These are phyloP conservation scores for Mucor velutinosus DNA, from an alignment of 371 early-diverging fungal genomes.

Conservation along the genomic window DNA sequence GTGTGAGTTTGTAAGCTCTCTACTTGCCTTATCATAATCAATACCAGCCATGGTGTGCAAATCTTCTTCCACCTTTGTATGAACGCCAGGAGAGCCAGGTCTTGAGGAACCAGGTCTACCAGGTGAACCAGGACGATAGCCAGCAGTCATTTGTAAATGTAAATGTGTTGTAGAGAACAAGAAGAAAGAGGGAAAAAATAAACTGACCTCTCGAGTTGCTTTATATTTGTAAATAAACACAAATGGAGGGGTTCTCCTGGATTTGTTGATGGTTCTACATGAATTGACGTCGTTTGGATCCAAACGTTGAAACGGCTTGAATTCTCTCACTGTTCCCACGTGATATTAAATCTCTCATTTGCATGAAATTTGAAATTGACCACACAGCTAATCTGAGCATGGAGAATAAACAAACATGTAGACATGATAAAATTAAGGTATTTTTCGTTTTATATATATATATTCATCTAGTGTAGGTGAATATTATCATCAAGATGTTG, in stretches of 20 bases:
- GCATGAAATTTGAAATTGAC: not conserved
- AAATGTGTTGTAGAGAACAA: not conserved
- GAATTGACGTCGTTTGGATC: not conserved
- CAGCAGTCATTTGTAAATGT: constrained; percentile 17
- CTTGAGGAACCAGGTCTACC: constrained; percentile 30
- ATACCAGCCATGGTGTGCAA: constrained; percentile 51
- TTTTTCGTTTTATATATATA: not conserved
- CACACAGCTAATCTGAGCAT: not conserved
- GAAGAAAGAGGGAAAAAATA: not conserved
- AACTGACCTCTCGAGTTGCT: not conserved
- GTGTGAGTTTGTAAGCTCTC: not conserved
- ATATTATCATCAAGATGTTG: not conserved
- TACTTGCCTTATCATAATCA: constrained; percentile 50
- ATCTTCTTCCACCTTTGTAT: constrained; percentile 57
- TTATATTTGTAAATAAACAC: not conserved
- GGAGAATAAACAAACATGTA: not conserved
- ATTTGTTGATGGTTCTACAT: not conserved
- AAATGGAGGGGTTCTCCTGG: not conserved
- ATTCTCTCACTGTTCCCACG: not conserved
- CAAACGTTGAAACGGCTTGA: not conserved
- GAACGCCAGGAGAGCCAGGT: constrained; percentile 36
- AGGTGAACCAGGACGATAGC: constrained; percentile 25
- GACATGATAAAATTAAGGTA: not conserved
- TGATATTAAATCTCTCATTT: not conserved
- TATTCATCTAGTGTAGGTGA: not conserved